A percentile compares a stretch with the other conserved stretches of the same genome.
Evolutionary conservation across 2,329 filamentous ascomycete species (phyloP).

Genomic region (Chlorencoelia australis): DNA sequence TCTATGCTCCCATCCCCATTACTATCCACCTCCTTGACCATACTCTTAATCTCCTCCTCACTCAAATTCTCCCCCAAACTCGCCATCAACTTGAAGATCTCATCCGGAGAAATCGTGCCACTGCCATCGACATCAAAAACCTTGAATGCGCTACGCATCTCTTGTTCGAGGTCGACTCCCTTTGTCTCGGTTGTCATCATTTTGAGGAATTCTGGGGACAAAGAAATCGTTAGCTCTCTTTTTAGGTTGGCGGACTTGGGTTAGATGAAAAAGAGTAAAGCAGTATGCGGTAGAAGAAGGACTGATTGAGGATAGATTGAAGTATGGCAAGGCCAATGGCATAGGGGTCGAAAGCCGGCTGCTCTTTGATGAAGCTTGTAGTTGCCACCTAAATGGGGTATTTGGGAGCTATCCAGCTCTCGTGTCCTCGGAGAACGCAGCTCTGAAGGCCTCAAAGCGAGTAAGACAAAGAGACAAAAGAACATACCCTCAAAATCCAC

Average conservation of each 20-base stretch:
- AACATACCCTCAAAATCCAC: slow-evolving; percentile 8
- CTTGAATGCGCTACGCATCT: slow-evolving; percentile 55
- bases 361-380: too few species aligned
- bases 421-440: too few species aligned
- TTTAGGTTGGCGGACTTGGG: too few species aligned
- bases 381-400: too few species aligned
- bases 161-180: slow-evolving; percentile 51
- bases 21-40: slow-evolving; percentile 55
- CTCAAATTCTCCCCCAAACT: slow-evolving; percentile 55
- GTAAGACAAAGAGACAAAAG: too few species aligned
- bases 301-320: too few species aligned
- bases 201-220: slow-evolving; percentile 47
- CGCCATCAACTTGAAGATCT: slow-evolving; percentile 53
- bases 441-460: too few species aligned
- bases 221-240: slow-evolving; percentile 2
- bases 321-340: too few species aligned
- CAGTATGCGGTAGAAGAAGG: too few species aligned
- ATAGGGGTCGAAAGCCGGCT: too few species aligned
- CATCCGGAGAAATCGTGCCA: slow-evolving; percentile 53
- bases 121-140: slow-evolving; percentile 58
- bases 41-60: slow-evolving; percentile 54
- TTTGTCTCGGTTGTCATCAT: slow-evolving; percentile 57
- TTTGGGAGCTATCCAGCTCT: too few species aligned
- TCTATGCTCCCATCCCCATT: slow-evolving; percentile 55
- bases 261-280: too few species aligned